Evolutionary conservation across 768 basidiomycete genomes (phyloP), one percentile per base, ranked within the genome.

Genomic region (Russula vinacea): DNA sequence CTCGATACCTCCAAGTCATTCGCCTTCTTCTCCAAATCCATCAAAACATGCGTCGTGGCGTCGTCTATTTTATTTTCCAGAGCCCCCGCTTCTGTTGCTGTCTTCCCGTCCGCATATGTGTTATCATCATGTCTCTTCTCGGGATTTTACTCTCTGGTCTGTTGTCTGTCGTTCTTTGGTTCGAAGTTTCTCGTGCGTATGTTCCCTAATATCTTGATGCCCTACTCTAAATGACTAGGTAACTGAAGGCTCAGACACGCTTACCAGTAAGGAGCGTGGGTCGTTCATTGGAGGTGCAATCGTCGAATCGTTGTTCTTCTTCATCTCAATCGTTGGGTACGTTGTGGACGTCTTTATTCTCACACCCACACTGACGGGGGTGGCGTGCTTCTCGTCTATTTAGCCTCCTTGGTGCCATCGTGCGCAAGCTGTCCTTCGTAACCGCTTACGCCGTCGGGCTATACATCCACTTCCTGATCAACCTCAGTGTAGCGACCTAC

Each of bases 321-420:
- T 79, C 17, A 82, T 78, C 1, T 87, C 86, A 5, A 73, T 78
- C 16, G 67, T 86, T 9, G 87, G 87, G 87, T 87, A 67, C 62
- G 77, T 26, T n/a, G 17, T 6, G 53, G 24, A 52, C 13, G 49
- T 17, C 9, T 52, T 22, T 60, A 65, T 14, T 62, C 35, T 61
- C 54, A 42, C 42, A 40, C 50, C 2, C 13, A 5, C 37, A 14
- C 55, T 53, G 55, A 65, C 32, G 26, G 49, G 9, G 10, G 13
- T 44, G 19, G 13, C 45, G 14, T 58, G 42, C 50, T 54, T 64
- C 35, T 42, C 37, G 9, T 44, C 37, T 47, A 49, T 33, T 5
- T 70, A 88, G 87, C 22, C 81, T 89, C 58, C 78, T 85, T 37
- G 87, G 87, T n/a, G 80, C 79, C 0, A 76, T 87, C 59, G 81